Evolutionary conservation across 2,329 filamentous ascomycete species (phyloP), one percentile per base, ranked within the genome.

Genomic region (Fusarium ramigenum): DNA sequence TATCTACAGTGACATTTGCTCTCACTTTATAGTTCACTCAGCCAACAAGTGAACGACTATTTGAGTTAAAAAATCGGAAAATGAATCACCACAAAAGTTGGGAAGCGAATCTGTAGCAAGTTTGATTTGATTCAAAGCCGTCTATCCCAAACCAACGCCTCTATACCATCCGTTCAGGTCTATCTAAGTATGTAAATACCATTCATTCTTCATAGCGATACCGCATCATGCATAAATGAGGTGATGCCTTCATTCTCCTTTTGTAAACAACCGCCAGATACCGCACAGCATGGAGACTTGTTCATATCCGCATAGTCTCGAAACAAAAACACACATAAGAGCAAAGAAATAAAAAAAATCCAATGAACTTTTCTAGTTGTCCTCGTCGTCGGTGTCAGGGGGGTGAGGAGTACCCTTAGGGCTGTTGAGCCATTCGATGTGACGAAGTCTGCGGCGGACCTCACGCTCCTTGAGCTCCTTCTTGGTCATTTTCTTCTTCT

Each of bases 401-500:
- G 93, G 93, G 80, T 93, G 91, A 36, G 93, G 93, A 7, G 93
- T 96, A 9, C 93, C 94, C 89, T 95, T 95, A 75, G 93, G 93
- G 78, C 89, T 93, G 84, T 94, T 96, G 77, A 97, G 86, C 93
- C 93, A 93, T 81, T 92, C 89, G 77, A 93, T 92, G 84, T 99
- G 95, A 78, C 96, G 91, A 83, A 98, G 86, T 77, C 96, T 89
- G 75, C 96, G 90, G 73, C 97, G 89, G 47, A 93, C 93, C 84
- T 98, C 96, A 25, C 93, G 89, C 83, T 99, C 96, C 89, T 99
- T 99, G 81, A 95, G 77, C 83, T 99, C 95, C 84, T 95, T 95
- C 87, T 97, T 94, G 64, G 96, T 99, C 90, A 96, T 90, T 93
- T 99, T 99, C 91, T 96, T 97, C 94, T 98, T 98, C 89, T 95